Conservation (phyloP, 208 protist species). For the Acanthamoeba sp. region DNA sequence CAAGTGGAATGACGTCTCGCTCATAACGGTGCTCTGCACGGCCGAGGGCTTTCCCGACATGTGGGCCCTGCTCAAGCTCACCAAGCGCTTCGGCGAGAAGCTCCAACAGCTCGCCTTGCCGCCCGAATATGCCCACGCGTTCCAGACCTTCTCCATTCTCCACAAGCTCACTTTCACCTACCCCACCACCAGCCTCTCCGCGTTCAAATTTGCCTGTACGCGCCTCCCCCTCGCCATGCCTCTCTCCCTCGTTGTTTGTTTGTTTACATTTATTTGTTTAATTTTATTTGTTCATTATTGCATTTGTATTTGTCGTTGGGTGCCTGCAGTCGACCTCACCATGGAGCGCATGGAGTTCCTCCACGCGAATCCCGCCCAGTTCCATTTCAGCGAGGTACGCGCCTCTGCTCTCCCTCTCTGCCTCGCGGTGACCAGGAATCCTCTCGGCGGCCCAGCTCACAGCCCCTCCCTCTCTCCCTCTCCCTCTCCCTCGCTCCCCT, state of each 20-base stretch:
- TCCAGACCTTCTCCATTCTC: slow-evolving; percentile 32
- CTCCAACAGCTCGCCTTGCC: not conserved
- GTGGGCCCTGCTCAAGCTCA: slow-evolving; percentile 50
- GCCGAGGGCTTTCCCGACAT: slow-evolving; percentile 45
- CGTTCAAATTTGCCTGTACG: slow-evolving; percentile 70
- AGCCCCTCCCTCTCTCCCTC: too few relatives aligned
- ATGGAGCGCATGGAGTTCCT: slow-evolving; percentile 67
- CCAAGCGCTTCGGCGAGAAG: slow-evolving; percentile 6
- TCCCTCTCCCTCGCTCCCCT: not conserved
- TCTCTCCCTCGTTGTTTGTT: too few relatives aligned
- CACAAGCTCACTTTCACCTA: slow-evolving; percentile 4
- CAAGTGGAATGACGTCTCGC: slow-evolving; percentile 29
- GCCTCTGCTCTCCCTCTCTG: not conserved
- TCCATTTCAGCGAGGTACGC: slow-evolving; percentile 7
- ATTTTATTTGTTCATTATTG: too few relatives aligned
- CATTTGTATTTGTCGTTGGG: too few relatives aligned
- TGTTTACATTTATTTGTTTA: too few relatives aligned
- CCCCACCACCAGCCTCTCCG: slow-evolving; percentile 14
- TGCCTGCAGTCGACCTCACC: slow-evolving; percentile 67
- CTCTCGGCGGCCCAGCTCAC: not conserved
- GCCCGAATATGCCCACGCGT: slow-evolving; percentile 31
- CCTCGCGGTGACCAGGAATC: not conserved
- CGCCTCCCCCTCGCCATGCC: too few relatives aligned
- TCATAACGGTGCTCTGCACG: slow-evolving; percentile 56
- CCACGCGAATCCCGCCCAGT: slow-evolving; percentile 9